phyloP scores from a whole-genome alignment of 768 basidiomycete species.

The Tephrocybe rancida region DNA sequence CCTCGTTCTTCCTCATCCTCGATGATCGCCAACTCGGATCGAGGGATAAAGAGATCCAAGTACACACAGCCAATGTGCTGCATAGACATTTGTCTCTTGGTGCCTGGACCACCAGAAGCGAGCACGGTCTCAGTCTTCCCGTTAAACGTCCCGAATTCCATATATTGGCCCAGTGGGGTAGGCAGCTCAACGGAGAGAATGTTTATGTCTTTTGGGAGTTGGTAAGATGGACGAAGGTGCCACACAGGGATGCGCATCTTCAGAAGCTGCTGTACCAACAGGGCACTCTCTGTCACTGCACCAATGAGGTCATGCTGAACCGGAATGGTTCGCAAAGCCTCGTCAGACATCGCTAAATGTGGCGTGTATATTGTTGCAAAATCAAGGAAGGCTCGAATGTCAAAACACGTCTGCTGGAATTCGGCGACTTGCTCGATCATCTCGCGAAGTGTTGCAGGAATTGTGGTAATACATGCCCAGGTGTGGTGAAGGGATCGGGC shows the following conservation, averaged over 20 bases:
- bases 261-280: neutral
- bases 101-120: neutral
- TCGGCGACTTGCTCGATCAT: neutral
- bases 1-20: too few species aligned
- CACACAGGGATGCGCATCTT: neutral
- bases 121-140: neutral
- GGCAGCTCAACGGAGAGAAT: neutral
- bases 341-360: neutral
- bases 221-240: neutral
- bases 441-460: conserved; percentile 1
- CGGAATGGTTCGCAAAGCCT: neutral
- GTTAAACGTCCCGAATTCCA: neutral
- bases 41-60: neutral
- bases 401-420: neutral
- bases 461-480: conserved; percentile 26
- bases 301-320: neutral
- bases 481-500: conserved; percentile 19
- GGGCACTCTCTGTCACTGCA: neutral
- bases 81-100: neutral
- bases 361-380: neutral
- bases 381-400: neutral
- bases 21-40: too few species aligned
- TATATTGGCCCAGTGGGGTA: neutral
- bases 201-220: neutral
- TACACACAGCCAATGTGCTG: neutral